Conservation (phyloP, 192 early-diverging fungal genomes). For the Paraglomus occultum region DNA sequence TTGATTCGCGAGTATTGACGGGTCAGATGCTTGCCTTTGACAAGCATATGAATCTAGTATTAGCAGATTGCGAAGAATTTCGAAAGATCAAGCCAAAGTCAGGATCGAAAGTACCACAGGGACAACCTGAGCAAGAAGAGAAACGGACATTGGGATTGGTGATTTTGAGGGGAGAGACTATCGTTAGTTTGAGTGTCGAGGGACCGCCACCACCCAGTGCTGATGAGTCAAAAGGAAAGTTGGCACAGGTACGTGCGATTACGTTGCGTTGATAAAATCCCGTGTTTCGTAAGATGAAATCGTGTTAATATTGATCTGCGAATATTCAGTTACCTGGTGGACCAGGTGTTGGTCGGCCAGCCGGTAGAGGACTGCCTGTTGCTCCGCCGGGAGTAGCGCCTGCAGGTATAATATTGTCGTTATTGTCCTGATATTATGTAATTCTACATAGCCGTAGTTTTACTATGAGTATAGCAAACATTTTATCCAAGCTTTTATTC, state of each 20-base stretch:
- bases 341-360: constrained; percentile 80
- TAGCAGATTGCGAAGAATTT: constrained; percentile 97
- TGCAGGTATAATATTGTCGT: constrained; percentile 12
- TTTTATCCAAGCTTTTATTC: constrained; percentile 40
- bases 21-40: constrained; percentile 99
- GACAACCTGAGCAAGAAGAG: constrained; percentile 68
- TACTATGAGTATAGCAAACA: constrained; percentile 36
- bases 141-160: constrained; percentile 92
- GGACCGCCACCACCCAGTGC: constrained; percentile 76
- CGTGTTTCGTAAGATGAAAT: too few relatives aligned
- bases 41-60: constrained; percentile 99
- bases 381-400: constrained; percentile 42
- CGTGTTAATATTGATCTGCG: background rate
- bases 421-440: constrained; percentile 6
- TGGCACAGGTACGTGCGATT: constrained; percentile 36
- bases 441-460: constrained; percentile 32
- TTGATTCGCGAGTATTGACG: constrained; percentile 87
- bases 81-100: constrained; percentile 85
- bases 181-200: constrained; percentile 89
- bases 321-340: constrained; percentile 48
- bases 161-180: constrained; percentile 89
- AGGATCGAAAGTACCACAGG: constrained; percentile 41
- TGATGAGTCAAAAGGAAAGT: constrained; percentile 48
- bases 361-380: constrained; percentile 61
- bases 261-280: too few relatives aligned